Conservation (phyloP, 805 yeast genomes). For the Kodamaea hsintzibuensis region DNA sequence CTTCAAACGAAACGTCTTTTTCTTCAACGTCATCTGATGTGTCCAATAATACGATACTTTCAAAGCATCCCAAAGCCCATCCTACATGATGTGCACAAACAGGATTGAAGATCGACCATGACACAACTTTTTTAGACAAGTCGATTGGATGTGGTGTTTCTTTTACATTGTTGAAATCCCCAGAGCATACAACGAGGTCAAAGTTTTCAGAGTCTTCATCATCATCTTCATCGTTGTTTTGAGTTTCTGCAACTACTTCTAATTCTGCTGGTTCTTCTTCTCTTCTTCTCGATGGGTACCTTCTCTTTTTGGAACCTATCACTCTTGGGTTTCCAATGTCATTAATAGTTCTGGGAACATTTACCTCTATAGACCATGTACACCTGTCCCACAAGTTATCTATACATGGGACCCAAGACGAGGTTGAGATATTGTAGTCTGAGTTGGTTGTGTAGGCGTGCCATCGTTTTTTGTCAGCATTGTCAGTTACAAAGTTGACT, state of each 20-base stretch:
- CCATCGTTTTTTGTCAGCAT: conserved; percentile 56
- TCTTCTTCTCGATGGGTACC: conserved; percentile 13
- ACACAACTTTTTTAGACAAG: conserved; percentile 67
- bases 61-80: conserved; percentile 91
- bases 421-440: conserved; percentile 76
- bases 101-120: conserved; percentile 76
- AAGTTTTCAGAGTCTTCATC: conserved; percentile 46
- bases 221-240: conserved; percentile 26
- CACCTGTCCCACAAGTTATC: conserved; percentile 85
- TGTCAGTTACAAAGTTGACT: conserved; percentile 68
- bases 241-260: conserved; percentile 10
- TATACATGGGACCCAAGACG: conserved; percentile 98
- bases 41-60: conserved; percentile 55
- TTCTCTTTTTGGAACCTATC: conserved; percentile 36
- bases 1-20: conserved; percentile 29
- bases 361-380: conserved; percentile 90
- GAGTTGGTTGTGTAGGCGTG: conserved; percentile 84
- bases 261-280: conserved; percentile 11
- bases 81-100: conserved; percentile 94
- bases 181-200: conserved; percentile 67
- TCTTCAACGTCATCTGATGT: conserved; percentile 32
- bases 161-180: conserved; percentile 64
- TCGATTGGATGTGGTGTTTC: conserved; percentile 79
- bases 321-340: conserved; percentile 58
- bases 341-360: conserved; percentile 75